Percentiles rank a stretch among this genome's conserved stretches.
phyloP scores from a whole-genome alignment of 2,329 filamentous ascomycete genomes.

The Cercospora sojina region DNA sequence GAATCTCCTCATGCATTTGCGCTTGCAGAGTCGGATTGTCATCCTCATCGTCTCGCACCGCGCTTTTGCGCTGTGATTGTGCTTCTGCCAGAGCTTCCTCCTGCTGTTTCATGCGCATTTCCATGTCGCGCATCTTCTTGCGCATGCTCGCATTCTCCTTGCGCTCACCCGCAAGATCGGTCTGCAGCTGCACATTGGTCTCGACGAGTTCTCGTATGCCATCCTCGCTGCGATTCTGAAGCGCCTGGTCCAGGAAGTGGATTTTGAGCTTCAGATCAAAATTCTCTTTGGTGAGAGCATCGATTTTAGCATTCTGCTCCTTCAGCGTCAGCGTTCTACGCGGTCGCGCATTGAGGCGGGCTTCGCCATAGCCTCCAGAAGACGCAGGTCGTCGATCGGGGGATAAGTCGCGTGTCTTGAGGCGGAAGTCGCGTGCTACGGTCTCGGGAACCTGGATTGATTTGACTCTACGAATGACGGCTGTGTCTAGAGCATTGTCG shows the following conservation, averaged over 20 bases:
- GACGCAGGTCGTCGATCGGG: slow-evolving; percentile 18
- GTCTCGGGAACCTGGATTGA: slow-evolving; percentile 18
- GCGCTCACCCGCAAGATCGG: slow-evolving; percentile 80
- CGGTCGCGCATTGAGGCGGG: slow-evolving; percentile 19
- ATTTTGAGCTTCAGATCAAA: slow-evolving; percentile 97
- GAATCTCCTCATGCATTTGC: slow-evolving; percentile 79
- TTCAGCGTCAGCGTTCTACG: slow-evolving; percentile 70
- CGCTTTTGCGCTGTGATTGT: slow-evolving; percentile 44
- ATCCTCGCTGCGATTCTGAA: slow-evolving; percentile 92
- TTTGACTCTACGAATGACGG: slow-evolving; percentile 12
- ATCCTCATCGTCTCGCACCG: slow-evolving; percentile 30
- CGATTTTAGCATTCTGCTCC: slow-evolving; percentile 96
- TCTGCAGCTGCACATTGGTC: slow-evolving; percentile 94
- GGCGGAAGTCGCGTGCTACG: slow-evolving; percentile 17
- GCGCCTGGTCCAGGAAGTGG: slow-evolving; percentile 89
- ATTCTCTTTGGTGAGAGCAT: slow-evolving; percentile 94
- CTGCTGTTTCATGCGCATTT: slow-evolving; percentile 68
- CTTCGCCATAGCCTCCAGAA: slow-evolving; percentile 20
- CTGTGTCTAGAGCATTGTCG: slow-evolving; percentile 16
- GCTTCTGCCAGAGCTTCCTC: slow-evolving; percentile 53
- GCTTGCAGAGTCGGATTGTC: slow-evolving; percentile 46
- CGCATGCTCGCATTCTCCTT: slow-evolving; percentile 85
- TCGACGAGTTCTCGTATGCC: slow-evolving; percentile 97
- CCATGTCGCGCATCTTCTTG: slow-evolving; percentile 78
- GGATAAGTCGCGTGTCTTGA: slow-evolving; percentile 13